phyloP scores from a whole-genome alignment of 306 rosid species.

The Crotalaria pallida region DNA sequence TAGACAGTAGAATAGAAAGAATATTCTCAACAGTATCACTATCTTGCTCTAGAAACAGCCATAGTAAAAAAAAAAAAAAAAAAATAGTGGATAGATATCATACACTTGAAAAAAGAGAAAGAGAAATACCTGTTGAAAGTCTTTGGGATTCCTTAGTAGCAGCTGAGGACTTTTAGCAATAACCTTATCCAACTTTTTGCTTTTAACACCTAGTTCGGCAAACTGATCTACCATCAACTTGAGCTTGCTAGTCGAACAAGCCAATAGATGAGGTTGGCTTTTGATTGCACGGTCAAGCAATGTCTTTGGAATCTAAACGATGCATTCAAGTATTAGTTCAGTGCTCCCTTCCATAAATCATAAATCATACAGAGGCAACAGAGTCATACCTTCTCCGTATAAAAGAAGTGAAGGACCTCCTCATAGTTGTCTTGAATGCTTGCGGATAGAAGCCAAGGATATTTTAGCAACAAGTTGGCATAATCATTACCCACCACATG shows the following conservation, averaged over 20 bases:
- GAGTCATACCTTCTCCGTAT: conserved; percentile 51
- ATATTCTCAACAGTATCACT: not conserved
- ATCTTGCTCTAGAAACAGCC: not conserved
- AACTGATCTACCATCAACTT: conserved; percentile 60
- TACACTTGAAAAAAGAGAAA: conserved; percentile 17
- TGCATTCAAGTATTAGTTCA: conserved; percentile 11
- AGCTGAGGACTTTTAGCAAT: conserved; percentile 76
- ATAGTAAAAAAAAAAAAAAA: not conserved
- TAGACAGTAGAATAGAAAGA: not conserved
- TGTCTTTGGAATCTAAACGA: conserved; percentile 55
- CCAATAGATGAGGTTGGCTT: conserved; percentile 82
- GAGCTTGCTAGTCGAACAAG: conserved; percentile 70
- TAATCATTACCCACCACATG: conserved; percentile 38
- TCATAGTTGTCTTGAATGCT: conserved; percentile 65
- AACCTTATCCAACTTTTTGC: conserved; percentile 59
- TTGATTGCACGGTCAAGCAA: conserved; percentile 49
- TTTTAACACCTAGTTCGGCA: conserved; percentile 53
- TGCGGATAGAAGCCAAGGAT: conserved; percentile 74
- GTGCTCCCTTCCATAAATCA: conserved; percentile 10
- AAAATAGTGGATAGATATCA: not conserved
- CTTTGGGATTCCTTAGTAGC: conserved; percentile 53
- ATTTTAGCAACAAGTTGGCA: conserved; percentile 53
- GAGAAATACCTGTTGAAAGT: conserved; percentile 59
- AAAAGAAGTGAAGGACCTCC: conserved; percentile 45
- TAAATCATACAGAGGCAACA: not conserved